These are phyloP conservation scores for Pyrus hybrid DNA, from an alignment of 331 rosid genomes.

Conservation along the genomic window DNA sequence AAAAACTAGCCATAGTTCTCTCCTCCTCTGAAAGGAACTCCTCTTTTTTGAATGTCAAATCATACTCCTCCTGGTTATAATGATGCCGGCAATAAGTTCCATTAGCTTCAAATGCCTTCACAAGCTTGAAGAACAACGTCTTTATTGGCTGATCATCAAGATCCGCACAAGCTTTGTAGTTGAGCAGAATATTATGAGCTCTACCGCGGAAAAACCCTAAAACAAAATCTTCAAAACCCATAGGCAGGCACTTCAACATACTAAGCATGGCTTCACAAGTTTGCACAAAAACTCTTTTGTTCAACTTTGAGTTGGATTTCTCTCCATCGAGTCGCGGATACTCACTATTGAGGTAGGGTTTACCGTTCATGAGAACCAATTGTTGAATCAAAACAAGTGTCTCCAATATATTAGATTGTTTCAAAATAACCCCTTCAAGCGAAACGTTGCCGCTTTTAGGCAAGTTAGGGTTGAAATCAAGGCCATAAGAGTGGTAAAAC, in stretches of 20 bases:
- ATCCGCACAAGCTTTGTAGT: conserved; percentile 10
- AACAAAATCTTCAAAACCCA: conserved; percentile 11
- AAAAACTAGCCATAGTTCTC: neutral
- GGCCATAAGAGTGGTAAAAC: conserved; percentile 7
- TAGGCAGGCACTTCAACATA: conserved; percentile 2
- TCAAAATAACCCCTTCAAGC: neutral
- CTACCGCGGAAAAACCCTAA: conserved; percentile 11
- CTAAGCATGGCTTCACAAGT: conserved; percentile 9
- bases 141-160: neutral
- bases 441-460: neutral
- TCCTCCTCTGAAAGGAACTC: neutral
- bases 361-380: neutral
- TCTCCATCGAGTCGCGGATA: neutral
- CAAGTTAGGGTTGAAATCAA: neutral
- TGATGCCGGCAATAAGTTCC: conserved; percentile 26
- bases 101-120: conserved; percentile 20
- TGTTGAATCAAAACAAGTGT: conserved; percentile 4
- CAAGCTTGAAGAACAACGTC: conserved; percentile 8
- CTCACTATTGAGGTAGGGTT: too few relatives aligned
- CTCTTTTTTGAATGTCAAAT: neutral
- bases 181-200: conserved; percentile 17
- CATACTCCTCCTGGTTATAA: conserved; percentile 2
- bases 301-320: neutral
- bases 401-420: neutral
- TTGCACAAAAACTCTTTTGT: neutral